Percentiles rank a stretch among this genome's conserved stretches.
Evolutionary conservation across 2,329 filamentous ascomycete species (phyloP).

Genomic region (Lachnum nothofagi): DNA sequence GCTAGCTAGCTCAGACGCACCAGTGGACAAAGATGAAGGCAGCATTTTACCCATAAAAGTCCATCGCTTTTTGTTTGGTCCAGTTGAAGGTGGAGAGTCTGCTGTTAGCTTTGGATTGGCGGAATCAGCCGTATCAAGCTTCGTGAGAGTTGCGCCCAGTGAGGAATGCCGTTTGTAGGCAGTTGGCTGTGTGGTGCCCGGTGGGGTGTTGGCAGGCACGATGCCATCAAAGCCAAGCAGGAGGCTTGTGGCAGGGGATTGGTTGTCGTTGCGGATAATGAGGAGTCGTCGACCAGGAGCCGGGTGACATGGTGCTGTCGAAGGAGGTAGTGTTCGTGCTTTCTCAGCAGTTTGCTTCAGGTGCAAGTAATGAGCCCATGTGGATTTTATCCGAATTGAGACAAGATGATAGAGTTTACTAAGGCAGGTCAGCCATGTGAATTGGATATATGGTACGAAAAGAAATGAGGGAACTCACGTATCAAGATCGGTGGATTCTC

Average conservation of each 20-base stretch:
- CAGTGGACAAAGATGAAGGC: constrained; percentile 37
- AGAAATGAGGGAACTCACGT: constrained; percentile 41
- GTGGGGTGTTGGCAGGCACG: constrained; percentile 12
- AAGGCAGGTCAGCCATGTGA: constrained; percentile 22
- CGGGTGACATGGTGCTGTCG: constrained; percentile 61
- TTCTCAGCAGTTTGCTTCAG: constrained; percentile 53
- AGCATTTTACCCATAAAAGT: constrained; percentile 61
- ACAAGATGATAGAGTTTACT: constrained; percentile 56
- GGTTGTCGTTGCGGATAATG: constrained; percentile 63
- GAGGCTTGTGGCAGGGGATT: constrained; percentile 32
- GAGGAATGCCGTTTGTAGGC: constrained; percentile 28
- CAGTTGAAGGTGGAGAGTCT: constrained; percentile 15
- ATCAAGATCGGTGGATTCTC: constrained; percentile 47
- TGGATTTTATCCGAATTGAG: constrained; percentile 51
- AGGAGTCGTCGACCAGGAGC: constrained; percentile 63
- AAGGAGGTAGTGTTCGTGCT: constrained; percentile 45
- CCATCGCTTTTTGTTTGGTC: constrained; percentile 52
- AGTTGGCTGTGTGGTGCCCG: constrained; percentile 14
- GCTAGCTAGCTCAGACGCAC: constrained; percentile 5
- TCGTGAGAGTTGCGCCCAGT: constrained; percentile 11
- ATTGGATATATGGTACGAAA: background rate
- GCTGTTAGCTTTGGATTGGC: constrained; percentile 14
- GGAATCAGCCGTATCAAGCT: constrained; percentile 15
- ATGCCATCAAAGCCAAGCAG: constrained; percentile 63
- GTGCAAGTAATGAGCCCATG: constrained; percentile 60